Evolutionary conservation across 495 filamentous ascomycete genomes (phyloP).

Genomic region (Daldinia loculata): DNA sequence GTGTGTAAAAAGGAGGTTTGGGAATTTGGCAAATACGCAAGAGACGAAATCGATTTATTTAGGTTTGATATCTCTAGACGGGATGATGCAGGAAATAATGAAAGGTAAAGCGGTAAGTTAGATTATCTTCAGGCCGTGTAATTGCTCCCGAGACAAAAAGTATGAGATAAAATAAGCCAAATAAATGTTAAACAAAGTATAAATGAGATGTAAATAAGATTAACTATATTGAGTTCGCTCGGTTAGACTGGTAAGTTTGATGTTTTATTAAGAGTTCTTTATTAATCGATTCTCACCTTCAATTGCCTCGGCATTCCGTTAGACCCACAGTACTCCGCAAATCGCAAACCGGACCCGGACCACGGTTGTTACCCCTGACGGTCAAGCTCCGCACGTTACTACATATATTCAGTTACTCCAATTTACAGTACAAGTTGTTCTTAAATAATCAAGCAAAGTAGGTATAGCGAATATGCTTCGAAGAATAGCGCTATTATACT

Average conservation of each 20-base stretch:
- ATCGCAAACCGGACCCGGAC: background rate
- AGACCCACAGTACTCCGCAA: constrained; percentile 23
- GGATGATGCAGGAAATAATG: no score
- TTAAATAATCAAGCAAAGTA: background rate
- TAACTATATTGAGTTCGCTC: no score
- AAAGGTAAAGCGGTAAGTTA: no score
- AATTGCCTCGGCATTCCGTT: constrained; percentile 31
- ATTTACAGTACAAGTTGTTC: background rate
- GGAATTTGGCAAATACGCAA: background rate
- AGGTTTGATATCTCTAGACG: background rate
- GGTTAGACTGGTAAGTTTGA: background rate
- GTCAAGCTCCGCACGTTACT: background rate
- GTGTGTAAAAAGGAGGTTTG: background rate
- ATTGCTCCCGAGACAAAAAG: no score
- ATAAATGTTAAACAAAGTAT: no score
- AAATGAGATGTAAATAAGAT: no score
- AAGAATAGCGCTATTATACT: background rate
- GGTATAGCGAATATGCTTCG: background rate
- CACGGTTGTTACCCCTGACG: background rate
- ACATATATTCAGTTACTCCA: background rate
- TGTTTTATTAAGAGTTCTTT: background rate
- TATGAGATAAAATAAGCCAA: no score
- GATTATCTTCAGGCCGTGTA: no score
- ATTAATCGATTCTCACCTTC: background rate
- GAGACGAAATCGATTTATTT: background rate